Conservation (phyloP, 495 filamentous ascomycete species). For the Bacidia gigantensis region DNA sequence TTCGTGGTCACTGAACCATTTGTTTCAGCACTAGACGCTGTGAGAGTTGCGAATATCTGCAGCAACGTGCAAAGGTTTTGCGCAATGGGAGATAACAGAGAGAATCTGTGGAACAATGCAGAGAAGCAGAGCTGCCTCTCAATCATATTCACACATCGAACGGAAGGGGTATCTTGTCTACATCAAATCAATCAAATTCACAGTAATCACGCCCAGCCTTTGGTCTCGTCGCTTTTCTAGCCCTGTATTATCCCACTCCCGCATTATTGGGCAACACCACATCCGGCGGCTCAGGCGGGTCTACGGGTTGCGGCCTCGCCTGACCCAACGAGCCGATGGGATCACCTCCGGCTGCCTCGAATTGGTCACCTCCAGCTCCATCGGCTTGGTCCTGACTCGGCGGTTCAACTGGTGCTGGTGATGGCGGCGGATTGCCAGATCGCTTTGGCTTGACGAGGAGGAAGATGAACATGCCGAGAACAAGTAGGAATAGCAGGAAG, state of each 20-base stretch:
- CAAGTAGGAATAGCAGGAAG: conserved; percentile 66
- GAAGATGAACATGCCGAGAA: conserved; percentile 77
- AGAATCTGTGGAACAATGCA: no score
- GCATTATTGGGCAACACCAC: neutral
- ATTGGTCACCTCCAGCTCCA: neutral
- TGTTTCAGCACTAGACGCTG: no score
- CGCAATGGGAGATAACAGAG: no score
- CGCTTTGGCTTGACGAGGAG: conserved; percentile 68
- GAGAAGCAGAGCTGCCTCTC: no score
- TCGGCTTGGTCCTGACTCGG: neutral
- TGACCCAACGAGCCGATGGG: neutral
- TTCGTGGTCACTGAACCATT: no score
- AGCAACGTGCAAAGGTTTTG: no score
- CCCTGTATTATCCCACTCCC: neutral
- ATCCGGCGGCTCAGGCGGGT: neutral
- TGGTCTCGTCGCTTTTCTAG: no score
- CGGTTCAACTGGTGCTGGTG: neutral
- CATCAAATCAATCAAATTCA: no score
- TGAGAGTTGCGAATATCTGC: no score
- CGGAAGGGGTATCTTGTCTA: no score
- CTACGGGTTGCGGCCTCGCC: neutral
- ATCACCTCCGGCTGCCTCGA: neutral
- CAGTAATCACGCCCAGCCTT: no score
- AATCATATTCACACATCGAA: no score
- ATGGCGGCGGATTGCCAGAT: conserved; percentile 6